These are phyloP conservation scores for Trichoderma simmonsii DNA, from an alignment of 2,329 filamentous ascomycete genomes.

Conservation along the genomic window DNA sequence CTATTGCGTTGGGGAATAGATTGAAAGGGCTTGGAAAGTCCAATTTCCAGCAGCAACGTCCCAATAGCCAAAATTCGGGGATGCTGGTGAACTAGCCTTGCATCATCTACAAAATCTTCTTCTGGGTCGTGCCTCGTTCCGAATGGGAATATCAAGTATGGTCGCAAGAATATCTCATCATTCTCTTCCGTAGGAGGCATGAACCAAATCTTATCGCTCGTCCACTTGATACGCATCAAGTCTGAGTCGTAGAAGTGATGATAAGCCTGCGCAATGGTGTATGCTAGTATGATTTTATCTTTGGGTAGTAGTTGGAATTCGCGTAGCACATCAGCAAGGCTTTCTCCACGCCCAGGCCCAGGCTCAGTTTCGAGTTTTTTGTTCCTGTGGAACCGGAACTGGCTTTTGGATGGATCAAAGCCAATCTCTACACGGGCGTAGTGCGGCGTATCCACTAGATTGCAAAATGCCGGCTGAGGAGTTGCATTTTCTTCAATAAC, in stretches of 20 bases:
- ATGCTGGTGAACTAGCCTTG: not conserved
- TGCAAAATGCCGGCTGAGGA: not conserved
- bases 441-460: not conserved
- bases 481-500: not conserved
- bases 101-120: not conserved
- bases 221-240: slow-evolving; percentile 20
- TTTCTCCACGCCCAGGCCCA: not conserved
- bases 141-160: not conserved
- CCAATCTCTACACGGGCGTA: not conserved
- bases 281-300: not conserved
- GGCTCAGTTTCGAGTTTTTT: not conserved
- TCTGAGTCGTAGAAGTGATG: slow-evolving; percentile 20
- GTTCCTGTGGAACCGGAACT: not conserved
- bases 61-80: not conserved
- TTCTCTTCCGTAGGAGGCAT: not conserved
- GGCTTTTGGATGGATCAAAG: not conserved
- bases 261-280: not conserved
- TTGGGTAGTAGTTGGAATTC: not conserved
- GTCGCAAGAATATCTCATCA: not conserved
- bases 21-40: not conserved
- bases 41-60: not conserved
- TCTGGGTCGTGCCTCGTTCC: not conserved
- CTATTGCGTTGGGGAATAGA: not conserved
- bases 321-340: not conserved
- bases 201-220: slow-evolving; percentile 19